phyloP scores from a whole-genome alignment of 257 asterid species.

The Ehretia macrophylla region DNA sequence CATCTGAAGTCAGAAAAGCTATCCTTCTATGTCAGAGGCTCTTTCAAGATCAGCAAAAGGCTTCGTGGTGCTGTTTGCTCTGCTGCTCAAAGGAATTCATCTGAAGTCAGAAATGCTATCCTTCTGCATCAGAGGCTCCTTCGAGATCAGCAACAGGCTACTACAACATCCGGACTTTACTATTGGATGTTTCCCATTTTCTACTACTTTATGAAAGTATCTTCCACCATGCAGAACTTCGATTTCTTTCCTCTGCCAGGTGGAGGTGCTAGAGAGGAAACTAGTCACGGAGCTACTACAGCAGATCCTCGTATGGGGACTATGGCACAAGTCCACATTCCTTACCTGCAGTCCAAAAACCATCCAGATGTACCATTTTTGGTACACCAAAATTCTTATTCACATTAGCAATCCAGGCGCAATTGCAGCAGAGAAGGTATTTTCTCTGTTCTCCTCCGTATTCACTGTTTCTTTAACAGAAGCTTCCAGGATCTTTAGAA shows the following conservation, averaged over 20 bases:
- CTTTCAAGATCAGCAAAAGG: constrained; percentile 43
- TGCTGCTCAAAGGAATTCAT: constrained; percentile 26
- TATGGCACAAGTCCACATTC: constrained; percentile 18
- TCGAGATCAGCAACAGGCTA: constrained; percentile 48
- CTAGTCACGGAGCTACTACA: constrained; percentile 15
- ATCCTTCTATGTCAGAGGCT: constrained; percentile 45
- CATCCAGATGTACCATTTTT: constrained; percentile 28
- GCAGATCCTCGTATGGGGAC: constrained; percentile 23
- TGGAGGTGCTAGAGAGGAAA: constrained; percentile 25
- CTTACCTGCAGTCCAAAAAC: constrained; percentile 34
- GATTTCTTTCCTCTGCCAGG: constrained; percentile 42
- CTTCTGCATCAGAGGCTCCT: constrained; percentile 44
- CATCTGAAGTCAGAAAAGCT: constrained; percentile 40
- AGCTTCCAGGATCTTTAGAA: too few species aligned
- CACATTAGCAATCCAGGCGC: constrained; percentile 37
- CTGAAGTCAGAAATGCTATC: constrained; percentile 43
- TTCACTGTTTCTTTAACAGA: neutral
- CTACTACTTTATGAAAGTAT: constrained; percentile 21
- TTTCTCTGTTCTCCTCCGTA: neutral
- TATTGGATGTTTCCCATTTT: neutral
- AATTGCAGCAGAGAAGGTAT: constrained; percentile 52
- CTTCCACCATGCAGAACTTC: constrained; percentile 34
- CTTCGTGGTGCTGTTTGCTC: constrained; percentile 9
- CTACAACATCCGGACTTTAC: constrained; percentile 25
- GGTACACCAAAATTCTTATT: constrained; percentile 36